These are phyloP conservation scores for Botryotinia calthae DNA, from an alignment of 2,329 filamentous ascomycete genomes.

Conservation along the genomic window DNA sequence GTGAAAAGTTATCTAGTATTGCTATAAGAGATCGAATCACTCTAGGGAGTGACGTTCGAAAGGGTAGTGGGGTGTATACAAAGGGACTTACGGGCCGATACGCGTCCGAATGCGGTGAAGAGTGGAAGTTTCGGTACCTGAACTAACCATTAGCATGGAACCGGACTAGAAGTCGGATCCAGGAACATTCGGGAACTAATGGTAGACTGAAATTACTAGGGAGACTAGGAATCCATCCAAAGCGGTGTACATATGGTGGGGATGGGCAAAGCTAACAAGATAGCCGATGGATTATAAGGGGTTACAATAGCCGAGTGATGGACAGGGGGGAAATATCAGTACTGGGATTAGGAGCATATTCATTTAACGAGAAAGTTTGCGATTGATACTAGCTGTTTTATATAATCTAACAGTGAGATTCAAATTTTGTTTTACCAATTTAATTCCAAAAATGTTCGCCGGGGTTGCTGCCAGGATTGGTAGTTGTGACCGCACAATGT, in stretches of 20 bases:
- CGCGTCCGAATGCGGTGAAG: not conserved
- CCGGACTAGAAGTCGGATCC: not conserved
- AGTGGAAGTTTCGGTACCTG: not conserved
- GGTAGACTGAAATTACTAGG: not conserved
- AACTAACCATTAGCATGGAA: not conserved
- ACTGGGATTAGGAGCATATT: not conserved
- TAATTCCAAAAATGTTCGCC: not conserved
- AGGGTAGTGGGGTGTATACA: not conserved
- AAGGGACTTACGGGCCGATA: not conserved
- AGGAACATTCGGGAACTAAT: not conserved
- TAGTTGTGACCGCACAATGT: not conserved
- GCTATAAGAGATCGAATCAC: too few relatives aligned
- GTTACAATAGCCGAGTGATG: not conserved
- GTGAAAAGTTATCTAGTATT: fast-evolving
- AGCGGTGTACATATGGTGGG: not conserved
- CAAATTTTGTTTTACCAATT: not conserved
- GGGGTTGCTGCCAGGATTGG: not conserved
- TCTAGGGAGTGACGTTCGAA: too few relatives aligned
- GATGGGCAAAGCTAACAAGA: not conserved
- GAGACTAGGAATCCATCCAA: not conserved
- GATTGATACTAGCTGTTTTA: not conserved
- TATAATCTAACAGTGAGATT: not conserved
- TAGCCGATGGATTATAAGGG: not conserved
- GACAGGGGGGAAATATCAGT: not conserved
- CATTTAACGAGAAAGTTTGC: not conserved